These are phyloP conservation scores for Citrus unshiu DNA, from an alignment of 345 rosid species.

Conservation along the genomic window DNA sequence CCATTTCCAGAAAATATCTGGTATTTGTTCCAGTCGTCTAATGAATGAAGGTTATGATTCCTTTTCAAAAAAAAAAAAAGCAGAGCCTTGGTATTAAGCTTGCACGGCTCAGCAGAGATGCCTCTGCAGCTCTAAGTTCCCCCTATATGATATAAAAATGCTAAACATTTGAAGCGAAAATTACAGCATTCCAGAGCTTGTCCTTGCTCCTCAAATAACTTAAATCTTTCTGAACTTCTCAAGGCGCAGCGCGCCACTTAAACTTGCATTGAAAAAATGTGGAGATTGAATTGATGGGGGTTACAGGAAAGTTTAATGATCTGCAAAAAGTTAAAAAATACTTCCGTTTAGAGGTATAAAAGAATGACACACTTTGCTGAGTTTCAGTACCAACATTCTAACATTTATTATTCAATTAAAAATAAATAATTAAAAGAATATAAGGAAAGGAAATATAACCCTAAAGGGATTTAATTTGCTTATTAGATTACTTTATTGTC, in stretches of 20 bases:
- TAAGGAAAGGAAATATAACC: not conserved
- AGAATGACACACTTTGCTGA: not conserved
- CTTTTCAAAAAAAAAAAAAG: too few relatives aligned
- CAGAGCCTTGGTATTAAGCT: constrained; percentile 39
- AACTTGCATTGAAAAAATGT: constrained; percentile 42
- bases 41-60: too few relatives aligned
- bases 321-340: constrained; percentile 33
- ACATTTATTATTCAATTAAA: not conserved
- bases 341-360: constrained; percentile 39
- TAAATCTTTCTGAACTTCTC: not conserved
- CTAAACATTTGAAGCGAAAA: not conserved
- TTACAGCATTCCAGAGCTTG: not conserved
- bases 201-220: not conserved
- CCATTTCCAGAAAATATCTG: too few relatives aligned
- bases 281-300: constrained; percentile 45
- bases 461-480: not conserved
- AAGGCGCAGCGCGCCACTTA: constrained; percentile 62
- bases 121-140: constrained; percentile 66
- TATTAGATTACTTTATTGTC: not conserved
- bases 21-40: too few relatives aligned
- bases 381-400: not conserved
- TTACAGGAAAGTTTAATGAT: constrained; percentile 32
- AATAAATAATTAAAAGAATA: too few relatives aligned
- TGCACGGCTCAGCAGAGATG: constrained; percentile 64
- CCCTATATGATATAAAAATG: not conserved